phyloP scores from a whole-genome alignment of 371 early-diverging fungal species.

The Rhizopus stolonifer region DNA sequence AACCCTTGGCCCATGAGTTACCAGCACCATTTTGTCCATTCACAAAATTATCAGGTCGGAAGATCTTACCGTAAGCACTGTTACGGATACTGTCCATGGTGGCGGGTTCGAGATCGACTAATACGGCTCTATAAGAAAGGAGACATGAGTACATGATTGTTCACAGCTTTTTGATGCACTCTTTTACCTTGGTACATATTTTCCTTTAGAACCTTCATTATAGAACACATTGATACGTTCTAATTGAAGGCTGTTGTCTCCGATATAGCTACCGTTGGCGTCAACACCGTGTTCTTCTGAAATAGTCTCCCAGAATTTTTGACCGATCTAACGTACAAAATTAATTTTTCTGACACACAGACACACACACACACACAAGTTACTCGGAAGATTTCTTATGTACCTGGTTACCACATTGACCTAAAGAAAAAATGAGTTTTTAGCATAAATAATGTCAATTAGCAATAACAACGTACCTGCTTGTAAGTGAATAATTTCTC shows the following conservation, averaged over 20 bases:
- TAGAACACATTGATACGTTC: slow-evolving; percentile 99
- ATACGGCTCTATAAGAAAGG: slow-evolving; percentile 52
- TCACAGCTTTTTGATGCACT: not conserved
- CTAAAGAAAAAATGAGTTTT: slow-evolving; percentile 9
- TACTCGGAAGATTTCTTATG: slow-evolving; percentile 2
- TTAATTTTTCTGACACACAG: too few relatives aligned
- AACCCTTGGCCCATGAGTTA: slow-evolving; percentile 95
- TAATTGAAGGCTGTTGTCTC: slow-evolving; percentile 88
- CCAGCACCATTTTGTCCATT: slow-evolving; percentile 91
- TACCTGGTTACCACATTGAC: slow-evolving; percentile 93
- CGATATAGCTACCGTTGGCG: slow-evolving; percentile 73
- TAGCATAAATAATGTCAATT: not conserved
- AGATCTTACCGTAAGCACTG: slow-evolving; percentile 73
- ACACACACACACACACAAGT: too few relatives aligned
- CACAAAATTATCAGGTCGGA: slow-evolving; percentile 89
- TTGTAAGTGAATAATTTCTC: slow-evolving; percentile 99
- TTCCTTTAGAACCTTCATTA: slow-evolving; percentile 85
- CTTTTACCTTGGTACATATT: slow-evolving; percentile 73
- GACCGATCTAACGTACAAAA: slow-evolving; percentile 61
- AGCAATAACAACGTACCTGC: slow-evolving; percentile 61
- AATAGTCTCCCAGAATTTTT: slow-evolving; percentile 96
- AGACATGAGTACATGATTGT: slow-evolving; percentile 47
- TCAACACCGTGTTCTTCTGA: slow-evolving; percentile 92
- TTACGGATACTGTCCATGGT: slow-evolving; percentile 96
- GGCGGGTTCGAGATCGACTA: slow-evolving; percentile 99